A percentile compares a stretch with the other conserved stretches of the same genome.
Conservation (phyloP, 768 basidiomycete genomes). For the Galerina sulciceps region DNA sequence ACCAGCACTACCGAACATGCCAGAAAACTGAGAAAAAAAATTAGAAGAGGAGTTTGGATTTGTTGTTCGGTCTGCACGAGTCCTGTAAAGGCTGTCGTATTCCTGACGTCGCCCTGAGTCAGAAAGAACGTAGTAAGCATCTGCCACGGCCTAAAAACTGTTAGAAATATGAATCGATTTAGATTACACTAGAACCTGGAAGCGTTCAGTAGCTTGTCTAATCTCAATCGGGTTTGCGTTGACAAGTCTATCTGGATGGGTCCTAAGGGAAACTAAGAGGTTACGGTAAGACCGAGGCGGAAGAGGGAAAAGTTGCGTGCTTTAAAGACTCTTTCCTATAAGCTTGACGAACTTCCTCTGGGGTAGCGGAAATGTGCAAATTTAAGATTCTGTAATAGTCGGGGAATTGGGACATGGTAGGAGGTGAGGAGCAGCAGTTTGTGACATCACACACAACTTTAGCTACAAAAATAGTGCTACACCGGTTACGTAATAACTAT, state of each 20-base stretch:
- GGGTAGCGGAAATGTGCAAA: slow-evolving; percentile 57
- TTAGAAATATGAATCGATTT: neutral
- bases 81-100: slow-evolving; percentile 71
- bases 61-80: slow-evolving; percentile 56
- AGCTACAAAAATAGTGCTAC: slow-evolving; percentile 12
- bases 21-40: slow-evolving; percentile 80
- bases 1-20: slow-evolving; percentile 58
- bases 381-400: slow-evolving; percentile 77
- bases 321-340: slow-evolving; percentile 83
- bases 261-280: slow-evolving; percentile 49
- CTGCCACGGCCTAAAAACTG: slow-evolving; percentile 72
- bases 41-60: slow-evolving; percentile 70
- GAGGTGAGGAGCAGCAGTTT: slow-evolving; percentile 4
- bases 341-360: slow-evolving; percentile 75
- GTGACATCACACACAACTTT: slow-evolving; percentile 32
- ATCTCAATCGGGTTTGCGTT: slow-evolving; percentile 75
- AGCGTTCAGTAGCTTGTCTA: slow-evolving; percentile 77
- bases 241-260: slow-evolving; percentile 85
- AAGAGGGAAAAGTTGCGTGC: slow-evolving; percentile 34
- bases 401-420: slow-evolving; percentile 74
- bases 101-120: slow-evolving; percentile 73
- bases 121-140: slow-evolving; percentile 93
- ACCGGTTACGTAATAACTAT: slow-evolving; percentile 8
- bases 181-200: slow-evolving; percentile 58
- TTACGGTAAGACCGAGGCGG: slow-evolving; percentile 4